These are phyloP conservation scores for Nicotiana obtusifolia DNA, from an alignment of 257 asterid species.

Conservation along the genomic window DNA sequence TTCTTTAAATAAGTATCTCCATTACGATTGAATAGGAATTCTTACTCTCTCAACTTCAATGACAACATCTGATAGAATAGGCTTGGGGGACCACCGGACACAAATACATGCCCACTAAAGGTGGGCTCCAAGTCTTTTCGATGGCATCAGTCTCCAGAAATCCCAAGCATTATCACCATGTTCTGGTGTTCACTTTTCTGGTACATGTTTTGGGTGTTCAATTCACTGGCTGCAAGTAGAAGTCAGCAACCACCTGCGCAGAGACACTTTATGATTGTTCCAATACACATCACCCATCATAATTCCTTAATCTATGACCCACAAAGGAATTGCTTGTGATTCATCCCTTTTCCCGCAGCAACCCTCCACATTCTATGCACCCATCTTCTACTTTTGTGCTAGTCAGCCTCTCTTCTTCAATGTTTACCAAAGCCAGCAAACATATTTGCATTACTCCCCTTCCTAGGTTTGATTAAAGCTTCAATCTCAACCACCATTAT, in stretches of 20 bases:
- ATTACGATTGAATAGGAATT: neutral
- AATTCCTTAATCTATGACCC: neutral
- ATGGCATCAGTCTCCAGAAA: neutral
- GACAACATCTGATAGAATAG: neutral
- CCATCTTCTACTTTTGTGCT: neutral
- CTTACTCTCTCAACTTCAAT: neutral
- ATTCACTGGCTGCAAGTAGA: neutral
- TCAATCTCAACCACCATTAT: too few relatives aligned
- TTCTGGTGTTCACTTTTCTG: neutral
- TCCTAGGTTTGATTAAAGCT: too few relatives aligned
- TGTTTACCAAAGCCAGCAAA: too few relatives aligned
- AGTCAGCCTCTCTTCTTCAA: too few relatives aligned
- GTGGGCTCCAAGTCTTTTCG: neutral
- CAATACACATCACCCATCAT: neutral
- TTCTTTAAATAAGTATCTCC: neutral
- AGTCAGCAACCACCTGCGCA: neutral
- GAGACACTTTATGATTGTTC: neutral
- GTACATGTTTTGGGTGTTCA: neutral
- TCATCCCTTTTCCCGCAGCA: neutral
- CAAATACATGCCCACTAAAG: neutral
- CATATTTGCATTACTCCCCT: too few relatives aligned
- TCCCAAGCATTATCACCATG: slow-evolving; percentile 4
- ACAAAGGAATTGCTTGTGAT: neutral
- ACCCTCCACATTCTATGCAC: neutral
- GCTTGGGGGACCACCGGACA: neutral